Evolutionary conservation across 768 basidiomycete species (phyloP).

Genomic region (Porphyrellus cyaneotinctus): DNA sequence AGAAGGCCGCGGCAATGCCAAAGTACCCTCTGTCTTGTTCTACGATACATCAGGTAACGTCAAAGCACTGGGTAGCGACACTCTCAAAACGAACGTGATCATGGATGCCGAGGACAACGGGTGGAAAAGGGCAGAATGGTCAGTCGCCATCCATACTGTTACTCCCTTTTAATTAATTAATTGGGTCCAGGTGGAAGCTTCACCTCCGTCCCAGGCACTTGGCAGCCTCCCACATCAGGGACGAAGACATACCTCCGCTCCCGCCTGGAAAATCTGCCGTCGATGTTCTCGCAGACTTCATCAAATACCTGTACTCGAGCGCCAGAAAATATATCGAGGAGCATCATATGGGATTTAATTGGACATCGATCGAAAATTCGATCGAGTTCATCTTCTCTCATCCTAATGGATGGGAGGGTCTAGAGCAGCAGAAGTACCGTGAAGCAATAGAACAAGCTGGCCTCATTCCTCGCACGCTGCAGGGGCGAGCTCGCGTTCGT

Average conservation of each 20-base stretch:
- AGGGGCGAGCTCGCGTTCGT: slow-evolving; percentile 15
- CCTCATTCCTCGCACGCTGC: slow-evolving; percentile 11
- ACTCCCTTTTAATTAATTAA: background rate
- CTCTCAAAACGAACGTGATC: background rate
- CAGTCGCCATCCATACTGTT: background rate
- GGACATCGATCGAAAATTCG: slow-evolving; percentile 8
- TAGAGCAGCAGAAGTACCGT: slow-evolving; percentile 22
- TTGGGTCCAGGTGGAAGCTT: too few species aligned
- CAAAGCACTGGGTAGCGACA: background rate
- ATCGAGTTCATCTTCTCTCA: slow-evolving; percentile 23
- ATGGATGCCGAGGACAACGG: background rate
- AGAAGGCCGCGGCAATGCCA: background rate
- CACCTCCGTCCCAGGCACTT: background rate
- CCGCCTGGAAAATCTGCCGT: background rate
- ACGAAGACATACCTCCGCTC: background rate
- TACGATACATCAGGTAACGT: background rate
- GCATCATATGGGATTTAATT: slow-evolving; percentile 11
- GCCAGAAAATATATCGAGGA: slow-evolving; percentile 1
- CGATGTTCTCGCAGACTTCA: too few species aligned
- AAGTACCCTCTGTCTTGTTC: slow-evolving; percentile 6
- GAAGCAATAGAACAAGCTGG: slow-evolving; percentile 21
- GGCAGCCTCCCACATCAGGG: background rate
- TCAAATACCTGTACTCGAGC: background rate
- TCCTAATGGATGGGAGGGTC: slow-evolving; percentile 24
- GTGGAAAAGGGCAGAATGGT: slow-evolving; percentile 6